Evolutionary conservation across 306 rosid genomes (phyloP), one percentile per base, ranked within the genome.

Genomic region (Sphenostylis stenocarpa): DNA sequence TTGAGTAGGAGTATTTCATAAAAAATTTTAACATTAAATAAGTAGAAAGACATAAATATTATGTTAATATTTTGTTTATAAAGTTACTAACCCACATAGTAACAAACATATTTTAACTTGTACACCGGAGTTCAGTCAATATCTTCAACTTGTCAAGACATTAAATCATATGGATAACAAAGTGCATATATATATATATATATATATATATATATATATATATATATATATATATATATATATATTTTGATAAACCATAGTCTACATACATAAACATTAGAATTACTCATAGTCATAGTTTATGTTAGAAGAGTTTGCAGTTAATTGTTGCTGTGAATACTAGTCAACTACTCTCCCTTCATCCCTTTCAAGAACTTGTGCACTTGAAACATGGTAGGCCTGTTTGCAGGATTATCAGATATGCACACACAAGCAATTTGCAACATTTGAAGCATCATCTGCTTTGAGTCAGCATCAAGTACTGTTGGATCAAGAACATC

Each of bases 301-400:
- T 72, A 28, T 62, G 78, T 77, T 69, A 47, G 84, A 67, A n/a
- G 51, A 84, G 52, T 26, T 68, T 67, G 79, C 74, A 70, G 39
- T 61, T 73, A 73, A 67, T 3, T 45, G 76, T 20, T 68, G n/a
- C 64, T 38, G 26, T 48, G 57, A 66, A 57, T 57, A 71, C 64
- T 45, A 68, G 44, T 23, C 53, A 61, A 45, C 76, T 83, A 83
- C 73, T 83, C 87, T 74, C 90, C 92, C 68, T 85, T 89, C 26
- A 92, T 89, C 77, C 90, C 95, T 80, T 90, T 83, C 57, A 92
- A 81, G 70, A 87, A 85, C 89, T 93, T 90, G 74, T 87, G 82
- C 24, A 88, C 99, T 81, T 90, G 97, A 80, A 88, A 97, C 98
- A 96, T 96, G 70, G 92, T 90, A 68, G 99, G 98, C 68, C 99